Conservation (phyloP, 2,329 filamentous ascomycete genomes). For the Reticulascus tulasneorum region DNA sequence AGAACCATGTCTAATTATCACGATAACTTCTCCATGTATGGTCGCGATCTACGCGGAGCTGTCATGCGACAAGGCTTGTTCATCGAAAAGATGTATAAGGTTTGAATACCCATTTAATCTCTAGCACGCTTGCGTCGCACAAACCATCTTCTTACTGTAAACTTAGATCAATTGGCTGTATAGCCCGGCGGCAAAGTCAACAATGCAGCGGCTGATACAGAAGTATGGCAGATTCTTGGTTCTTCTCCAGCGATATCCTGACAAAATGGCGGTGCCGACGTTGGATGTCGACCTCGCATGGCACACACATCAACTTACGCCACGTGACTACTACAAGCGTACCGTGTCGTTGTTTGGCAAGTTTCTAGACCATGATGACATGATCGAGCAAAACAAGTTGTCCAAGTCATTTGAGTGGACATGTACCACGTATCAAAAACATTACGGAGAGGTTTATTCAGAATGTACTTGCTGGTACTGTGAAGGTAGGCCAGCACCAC, state of each 20-base stretch:
- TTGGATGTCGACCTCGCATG: constrained; percentile 67
- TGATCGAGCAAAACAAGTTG: constrained; percentile 66
- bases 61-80: constrained; percentile 38
- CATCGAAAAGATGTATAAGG: constrained; percentile 24
- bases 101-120: background rate
- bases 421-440: constrained; percentile 58
- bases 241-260: constrained; percentile 45
- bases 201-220: constrained; percentile 54
- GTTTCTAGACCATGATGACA: constrained; percentile 80
- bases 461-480: constrained; percentile 78
- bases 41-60: constrained; percentile 34
- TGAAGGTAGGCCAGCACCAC: constrained; percentile 51
- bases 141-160: constrained; percentile 19
- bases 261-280: constrained; percentile 56
- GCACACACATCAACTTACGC: constrained; percentile 71
- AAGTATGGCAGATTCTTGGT: constrained; percentile 59
- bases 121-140: background rate
- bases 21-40: constrained; percentile 33
- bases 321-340: constrained; percentile 54
- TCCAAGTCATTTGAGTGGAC: constrained; percentile 66
- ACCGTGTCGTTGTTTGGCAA: constrained; percentile 40
- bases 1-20: constrained; percentile 39
- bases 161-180: constrained; percentile 68
- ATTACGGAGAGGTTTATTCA: constrained; percentile 60
- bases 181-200: constrained; percentile 55